These are phyloP conservation scores for Candolleomyces efflorescens DNA, from an alignment of 768 basidiomycete genomes.

Conservation along the genomic window DNA sequence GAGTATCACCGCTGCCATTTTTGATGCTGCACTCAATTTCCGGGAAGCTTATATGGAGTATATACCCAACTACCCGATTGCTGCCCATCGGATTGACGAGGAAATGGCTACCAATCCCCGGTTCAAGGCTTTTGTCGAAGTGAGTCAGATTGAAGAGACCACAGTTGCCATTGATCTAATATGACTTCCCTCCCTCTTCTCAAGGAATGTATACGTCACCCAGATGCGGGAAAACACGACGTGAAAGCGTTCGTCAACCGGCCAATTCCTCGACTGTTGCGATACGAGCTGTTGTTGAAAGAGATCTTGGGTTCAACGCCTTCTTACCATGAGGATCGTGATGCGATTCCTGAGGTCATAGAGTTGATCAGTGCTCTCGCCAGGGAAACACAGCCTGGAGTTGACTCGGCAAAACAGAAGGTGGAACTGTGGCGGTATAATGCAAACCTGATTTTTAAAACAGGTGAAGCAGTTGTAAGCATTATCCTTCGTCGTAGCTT, in stretches of 20 bases:
- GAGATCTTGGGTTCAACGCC: conserved; percentile 75
- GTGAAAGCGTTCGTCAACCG: conserved; percentile 93
- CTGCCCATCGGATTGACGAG: conserved; percentile 81
- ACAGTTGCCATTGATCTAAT: conserved; percentile 15
- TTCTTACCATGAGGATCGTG: conserved; percentile 71
- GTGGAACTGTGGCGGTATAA: conserved; percentile 89
- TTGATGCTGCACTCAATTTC: conserved; percentile 90
- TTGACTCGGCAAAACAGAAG: conserved; percentile 80
- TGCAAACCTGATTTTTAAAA: conserved; percentile 73
- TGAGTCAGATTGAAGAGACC: conserved; percentile 23
- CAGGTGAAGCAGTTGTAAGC: conserved; percentile 63
- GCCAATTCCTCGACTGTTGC: conserved; percentile 84
- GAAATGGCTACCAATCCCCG: conserved; percentile 78
- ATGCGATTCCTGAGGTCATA: conserved; percentile 79
- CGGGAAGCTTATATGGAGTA: conserved; percentile 92
- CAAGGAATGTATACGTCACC: conserved; percentile 52
- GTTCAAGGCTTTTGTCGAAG: conserved; percentile 83
- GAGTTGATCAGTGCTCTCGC: conserved; percentile 84
- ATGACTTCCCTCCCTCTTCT: background rate
- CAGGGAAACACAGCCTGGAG: conserved; percentile 85
- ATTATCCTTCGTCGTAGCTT: background rate
- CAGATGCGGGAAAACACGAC: conserved; percentile 77
- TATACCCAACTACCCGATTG: conserved; percentile 89
- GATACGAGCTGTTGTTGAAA: conserved; percentile 84
- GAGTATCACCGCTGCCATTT: conserved; percentile 77